Evolutionary conservation across 768 basidiomycete genomes (phyloP).

Genomic region (Erythrobasidium yunnanense): DNA sequence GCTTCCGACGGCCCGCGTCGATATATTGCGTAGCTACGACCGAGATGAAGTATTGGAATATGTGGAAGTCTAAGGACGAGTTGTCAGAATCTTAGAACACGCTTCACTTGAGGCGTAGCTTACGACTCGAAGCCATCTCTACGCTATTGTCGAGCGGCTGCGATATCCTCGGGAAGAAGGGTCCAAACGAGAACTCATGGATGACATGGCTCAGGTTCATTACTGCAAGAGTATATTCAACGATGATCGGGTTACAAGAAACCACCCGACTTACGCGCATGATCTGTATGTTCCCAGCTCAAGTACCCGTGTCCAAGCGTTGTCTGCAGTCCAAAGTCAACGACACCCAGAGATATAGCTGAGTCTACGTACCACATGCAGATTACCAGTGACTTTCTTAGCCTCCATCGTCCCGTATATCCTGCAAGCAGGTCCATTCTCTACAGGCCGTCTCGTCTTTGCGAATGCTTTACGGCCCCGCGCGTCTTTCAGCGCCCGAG

Average conservation of each 20-base stretch:
- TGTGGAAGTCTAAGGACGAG: constrained; percentile 20
- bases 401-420: constrained; percentile 71
- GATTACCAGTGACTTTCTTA: constrained; percentile 85
- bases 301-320: constrained; percentile 90
- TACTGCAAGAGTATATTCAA: constrained; percentile 45
- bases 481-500: constrained; percentile 30
- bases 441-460: constrained; percentile 60
- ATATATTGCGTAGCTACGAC: constrained; percentile 89
- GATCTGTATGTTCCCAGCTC: constrained; percentile 75
- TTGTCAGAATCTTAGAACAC: neutral
- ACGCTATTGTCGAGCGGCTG: constrained; percentile 89
- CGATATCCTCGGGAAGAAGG: constrained; percentile 85
- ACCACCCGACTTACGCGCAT: constrained; percentile 52
- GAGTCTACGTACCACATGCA: constrained; percentile 54
- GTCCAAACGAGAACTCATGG: constrained; percentile 91
- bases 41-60: constrained; percentile 27
- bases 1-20: constrained; percentile 47
- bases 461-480: constrained; percentile 45
- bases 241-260: neutral
- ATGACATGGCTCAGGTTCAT: constrained; percentile 97
- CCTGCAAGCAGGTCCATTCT: constrained; percentile 67
- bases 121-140: constrained; percentile 59
- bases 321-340: constrained; percentile 45
- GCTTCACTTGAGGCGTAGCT: constrained; percentile 40
- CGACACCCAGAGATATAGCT: neutral